Conservation (phyloP, 495 filamentous ascomycete genomes). For the Podospora anserina region DNA sequence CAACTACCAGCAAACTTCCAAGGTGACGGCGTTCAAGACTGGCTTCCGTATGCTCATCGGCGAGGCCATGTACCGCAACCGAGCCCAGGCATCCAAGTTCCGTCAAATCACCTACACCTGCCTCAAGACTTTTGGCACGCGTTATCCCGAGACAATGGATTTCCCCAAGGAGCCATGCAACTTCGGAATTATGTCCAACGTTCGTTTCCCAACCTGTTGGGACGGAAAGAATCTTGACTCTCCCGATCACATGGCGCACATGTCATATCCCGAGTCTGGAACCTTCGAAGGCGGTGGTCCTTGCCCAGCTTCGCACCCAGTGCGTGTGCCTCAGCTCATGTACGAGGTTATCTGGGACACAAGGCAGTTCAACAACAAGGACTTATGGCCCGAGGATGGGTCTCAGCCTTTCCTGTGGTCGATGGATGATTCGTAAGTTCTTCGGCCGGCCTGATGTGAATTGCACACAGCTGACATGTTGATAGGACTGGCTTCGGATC, state of each 20-base stretch:
- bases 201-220: constrained; percentile 37
- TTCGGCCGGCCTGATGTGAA: neutral
- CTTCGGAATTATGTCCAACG: constrained; percentile 41
- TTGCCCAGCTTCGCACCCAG: constrained; percentile 36
- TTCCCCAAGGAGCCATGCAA: constrained; percentile 36
- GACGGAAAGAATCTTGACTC: constrained; percentile 33
- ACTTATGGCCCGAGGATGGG: constrained; percentile 42
- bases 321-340: constrained; percentile 38
- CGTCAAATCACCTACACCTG: constrained; percentile 44
- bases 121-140: constrained; percentile 32
- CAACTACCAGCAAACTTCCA: constrained; percentile 32
- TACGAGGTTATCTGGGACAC: constrained; percentile 46
- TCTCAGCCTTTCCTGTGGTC: constrained; percentile 49
- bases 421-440: constrained; percentile 30
- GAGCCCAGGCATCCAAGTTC: constrained; percentile 34
- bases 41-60: constrained; percentile 78
- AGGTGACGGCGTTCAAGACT: constrained; percentile 46
- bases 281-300: constrained; percentile 32
- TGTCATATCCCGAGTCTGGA: constrained; percentile 37
- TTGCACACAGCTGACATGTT: constrained; percentile 4
- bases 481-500: constrained; percentile 34
- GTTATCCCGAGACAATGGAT: constrained; percentile 32
- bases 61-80: constrained; percentile 44
- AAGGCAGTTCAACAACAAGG: constrained; percentile 35
- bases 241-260: constrained; percentile 40